Base-by-base conservation (phyloP, 2,329 filamentous ascomycete genomes). In the Leptosphaerulina australis region DNA sequence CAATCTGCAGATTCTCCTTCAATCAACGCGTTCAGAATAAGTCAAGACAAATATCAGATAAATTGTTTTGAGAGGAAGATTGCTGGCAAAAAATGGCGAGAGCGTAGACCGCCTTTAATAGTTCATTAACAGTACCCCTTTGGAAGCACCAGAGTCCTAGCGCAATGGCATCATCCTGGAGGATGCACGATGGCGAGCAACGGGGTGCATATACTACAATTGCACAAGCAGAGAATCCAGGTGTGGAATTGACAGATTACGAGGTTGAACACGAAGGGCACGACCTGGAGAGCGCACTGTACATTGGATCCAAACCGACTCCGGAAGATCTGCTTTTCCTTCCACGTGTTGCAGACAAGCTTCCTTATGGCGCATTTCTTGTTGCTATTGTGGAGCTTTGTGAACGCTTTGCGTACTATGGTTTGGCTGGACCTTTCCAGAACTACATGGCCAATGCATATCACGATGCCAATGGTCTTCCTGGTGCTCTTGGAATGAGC, bases 331-430 rank as follows among this genome's bases (percentile, higher is more conserved):
- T 64, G 1, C 46, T 59, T 5, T 61, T 50, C 10, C 63, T 71
- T 0, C 63, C 67, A 6, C 63, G 58, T 5, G 70, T 79, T 3
- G 66, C 75, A 7, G 77, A 79, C 58, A 69, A 66, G n/a, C 64
- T 80, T 9, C 77, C 77, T 2, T 69, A 67, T 50, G 70, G 69
- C 25, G 76, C 76, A 4, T 80, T 77, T 46, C 65, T 79, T 5
- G 74, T 80, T 22, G 77, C 77, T 6, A 66, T 79, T 5, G 76
- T 80, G 4, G 78, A 80, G 61, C 64, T 80, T 2, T 78, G 76
- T 59, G 78, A 80, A 56, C 72, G 77, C 11, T 79, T 79, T 55
- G 75, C 77, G 3, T 80, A 73, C 56, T 76, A 74, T 35, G 72
- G 71, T 5, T 69, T 78, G 0, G 75, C 74, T 7, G 77, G 77